phyloP scores from a whole-genome alignment of 192 early-diverging fungal species.

The Coemansia sp. region DNA sequence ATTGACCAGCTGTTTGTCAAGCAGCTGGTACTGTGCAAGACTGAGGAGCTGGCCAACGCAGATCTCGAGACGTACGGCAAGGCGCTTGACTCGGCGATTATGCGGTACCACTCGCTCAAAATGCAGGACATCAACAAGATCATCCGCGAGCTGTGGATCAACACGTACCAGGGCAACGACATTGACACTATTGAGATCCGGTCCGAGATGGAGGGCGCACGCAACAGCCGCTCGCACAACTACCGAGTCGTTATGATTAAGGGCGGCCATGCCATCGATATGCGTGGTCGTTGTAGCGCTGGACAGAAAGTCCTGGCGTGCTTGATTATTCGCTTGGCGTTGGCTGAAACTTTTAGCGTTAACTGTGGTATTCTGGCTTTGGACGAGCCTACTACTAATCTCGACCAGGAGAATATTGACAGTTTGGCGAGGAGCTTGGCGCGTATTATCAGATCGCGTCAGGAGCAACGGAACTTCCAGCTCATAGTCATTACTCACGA shows the following conservation, averaged over 20 bases:
- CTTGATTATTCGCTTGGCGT: slow-evolving; percentile 92
- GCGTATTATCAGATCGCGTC: slow-evolving; percentile 75
- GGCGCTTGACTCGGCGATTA: slow-evolving; percentile 83
- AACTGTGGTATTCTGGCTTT: slow-evolving; percentile 92
- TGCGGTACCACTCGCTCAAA: slow-evolving; percentile 87
- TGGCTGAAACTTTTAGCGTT: slow-evolving; percentile 92
- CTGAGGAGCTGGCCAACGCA: slow-evolving; percentile 70
- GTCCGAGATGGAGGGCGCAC: slow-evolving; percentile 74
- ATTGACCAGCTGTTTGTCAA: slow-evolving; percentile 67
- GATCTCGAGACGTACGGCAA: slow-evolving; percentile 86
- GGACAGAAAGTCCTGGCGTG: slow-evolving; percentile 96
- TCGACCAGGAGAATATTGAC: slow-evolving; percentile 86
- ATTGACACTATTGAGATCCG: slow-evolving; percentile 97
- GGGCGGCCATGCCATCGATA: slow-evolving; percentile 77
- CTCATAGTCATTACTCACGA: slow-evolving; percentile 98
- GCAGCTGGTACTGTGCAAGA: slow-evolving; percentile 71
- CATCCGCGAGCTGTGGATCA: slow-evolving; percentile 94
- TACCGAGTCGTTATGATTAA: slow-evolving; percentile 96
- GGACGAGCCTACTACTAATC: slow-evolving; percentile 97
- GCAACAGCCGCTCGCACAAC: slow-evolving; percentile 77
- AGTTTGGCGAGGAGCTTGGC: slow-evolving; percentile 79
- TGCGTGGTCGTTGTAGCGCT: slow-evolving; percentile 94
- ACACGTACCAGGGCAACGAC: slow-evolving; percentile 94
- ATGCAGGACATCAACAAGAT: slow-evolving; percentile 98
- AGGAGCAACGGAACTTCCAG: slow-evolving; percentile 90